Conservation (phyloP, 345 rosid species). For the Cardamine resedifolia region DNA sequence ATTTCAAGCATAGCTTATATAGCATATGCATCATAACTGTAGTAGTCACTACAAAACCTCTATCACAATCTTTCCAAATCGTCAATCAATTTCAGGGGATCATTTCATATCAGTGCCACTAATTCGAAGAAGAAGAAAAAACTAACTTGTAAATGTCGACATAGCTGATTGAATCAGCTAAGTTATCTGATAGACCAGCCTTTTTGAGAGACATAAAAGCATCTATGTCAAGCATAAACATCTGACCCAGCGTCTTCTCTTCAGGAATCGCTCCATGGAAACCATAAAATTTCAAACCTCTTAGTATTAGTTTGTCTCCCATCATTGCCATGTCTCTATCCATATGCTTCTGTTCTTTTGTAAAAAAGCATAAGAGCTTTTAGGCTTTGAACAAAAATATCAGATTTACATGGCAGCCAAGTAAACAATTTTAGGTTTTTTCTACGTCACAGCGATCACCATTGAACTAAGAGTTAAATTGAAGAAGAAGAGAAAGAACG, state of each 20-base stretch:
- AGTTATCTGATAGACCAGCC: slow-evolving; percentile 63
- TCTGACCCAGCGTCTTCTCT: slow-evolving; percentile 74
- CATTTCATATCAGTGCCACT: background rate
- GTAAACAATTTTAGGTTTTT: background rate
- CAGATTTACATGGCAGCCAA: background rate
- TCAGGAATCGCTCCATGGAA: slow-evolving; percentile 77
- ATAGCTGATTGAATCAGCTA: slow-evolving; percentile 70
- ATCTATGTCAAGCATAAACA: slow-evolving; percentile 84
- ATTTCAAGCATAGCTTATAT: background rate
- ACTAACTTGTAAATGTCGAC: slow-evolving; percentile 68
- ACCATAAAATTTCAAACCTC: slow-evolving; percentile 83
- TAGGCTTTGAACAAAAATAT: background rate
- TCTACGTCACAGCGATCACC: background rate
- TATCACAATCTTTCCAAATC: background rate
- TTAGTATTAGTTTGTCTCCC: slow-evolving; percentile 73
- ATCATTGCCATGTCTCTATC: slow-evolving; percentile 28
- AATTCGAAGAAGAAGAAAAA: background rate
- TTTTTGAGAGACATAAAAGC: slow-evolving; percentile 75
- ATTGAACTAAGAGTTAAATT: too few relatives aligned
- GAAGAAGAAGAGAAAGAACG: too few relatives aligned
- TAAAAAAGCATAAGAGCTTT: background rate
- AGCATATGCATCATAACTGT: background rate
- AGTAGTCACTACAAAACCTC: background rate
- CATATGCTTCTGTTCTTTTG: background rate
- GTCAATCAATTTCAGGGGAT: background rate